Conservation (phyloP, 1,284 basidiomycete species). For the Termitomyces sp. region DNA sequence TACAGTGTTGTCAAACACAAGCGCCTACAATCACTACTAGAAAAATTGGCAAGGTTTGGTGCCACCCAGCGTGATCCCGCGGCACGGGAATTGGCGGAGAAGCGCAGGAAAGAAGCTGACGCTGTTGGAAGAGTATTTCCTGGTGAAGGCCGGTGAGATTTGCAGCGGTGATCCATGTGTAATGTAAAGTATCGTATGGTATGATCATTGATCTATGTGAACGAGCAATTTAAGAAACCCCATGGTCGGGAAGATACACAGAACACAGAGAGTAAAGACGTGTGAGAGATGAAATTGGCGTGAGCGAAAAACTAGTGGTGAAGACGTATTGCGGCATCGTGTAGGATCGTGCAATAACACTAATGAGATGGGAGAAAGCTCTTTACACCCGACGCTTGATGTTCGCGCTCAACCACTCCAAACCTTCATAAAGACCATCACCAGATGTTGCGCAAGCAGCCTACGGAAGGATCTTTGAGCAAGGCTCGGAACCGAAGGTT, state of each 20-base stretch:
- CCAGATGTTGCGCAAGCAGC: constrained; percentile 98
- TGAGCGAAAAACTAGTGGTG: constrained; percentile 32
- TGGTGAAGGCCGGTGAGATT: constrained; percentile 47
- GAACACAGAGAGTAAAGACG: constrained; percentile 24
- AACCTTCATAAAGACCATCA: constrained; percentile 98
- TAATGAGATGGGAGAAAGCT: constrained; percentile 36
- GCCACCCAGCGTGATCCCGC: constrained; percentile 53
- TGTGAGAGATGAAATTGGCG: constrained; percentile 26
- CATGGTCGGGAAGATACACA: constrained; percentile 18
- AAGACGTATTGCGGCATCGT: constrained; percentile 45
- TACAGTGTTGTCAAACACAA: constrained; percentile 73
- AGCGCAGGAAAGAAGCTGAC: constrained; percentile 76
- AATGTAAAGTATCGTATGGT: constrained; percentile 14
- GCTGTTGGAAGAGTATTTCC: constrained; percentile 65
- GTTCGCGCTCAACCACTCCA: constrained; percentile 92
- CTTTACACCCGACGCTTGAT: constrained; percentile 77
- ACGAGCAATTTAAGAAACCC: constrained; percentile 24
- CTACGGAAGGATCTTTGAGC: constrained; percentile 30
- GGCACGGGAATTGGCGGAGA: constrained; percentile 61
- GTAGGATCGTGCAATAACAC: constrained; percentile 43
- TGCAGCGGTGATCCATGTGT: constrained; percentile 2
- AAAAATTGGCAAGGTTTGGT: constrained; percentile 74
- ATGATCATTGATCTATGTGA: constrained; percentile 31
- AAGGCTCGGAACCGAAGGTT: constrained; percentile 17
- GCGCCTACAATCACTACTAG: constrained; percentile 69